These are phyloP conservation scores for Quercus gilva DNA, from an alignment of 306 rosid species.

Conservation along the genomic window DNA sequence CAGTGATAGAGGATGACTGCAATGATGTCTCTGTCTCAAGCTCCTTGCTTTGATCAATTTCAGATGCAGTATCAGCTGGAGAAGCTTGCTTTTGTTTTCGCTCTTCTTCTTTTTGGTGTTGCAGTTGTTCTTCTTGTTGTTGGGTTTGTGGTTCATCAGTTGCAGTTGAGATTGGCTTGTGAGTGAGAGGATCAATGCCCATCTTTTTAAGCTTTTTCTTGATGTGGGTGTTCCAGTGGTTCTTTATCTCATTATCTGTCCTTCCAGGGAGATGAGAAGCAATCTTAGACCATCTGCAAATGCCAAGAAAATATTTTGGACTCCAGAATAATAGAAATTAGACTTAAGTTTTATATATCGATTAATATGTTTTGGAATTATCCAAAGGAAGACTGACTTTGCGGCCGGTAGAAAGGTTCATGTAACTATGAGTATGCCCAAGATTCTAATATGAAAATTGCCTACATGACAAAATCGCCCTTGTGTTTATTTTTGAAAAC, in stretches of 20 bases:
- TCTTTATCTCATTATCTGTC: slow-evolving; percentile 78
- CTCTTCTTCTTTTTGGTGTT: slow-evolving; percentile 6
- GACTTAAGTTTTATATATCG: not conserved
- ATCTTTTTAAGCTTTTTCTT: slow-evolving; percentile 71
- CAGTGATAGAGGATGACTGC: slow-evolving; percentile 35
- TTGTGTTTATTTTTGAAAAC: not conserved
- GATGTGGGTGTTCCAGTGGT: slow-evolving; percentile 85
- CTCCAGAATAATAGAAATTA: too few species aligned
- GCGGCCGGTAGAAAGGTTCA: slow-evolving; percentile 16
- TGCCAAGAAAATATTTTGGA: not conserved
- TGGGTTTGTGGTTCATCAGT: slow-evolving; percentile 35
- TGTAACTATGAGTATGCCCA: slow-evolving; percentile 13
- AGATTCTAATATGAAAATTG: slow-evolving; percentile 7
- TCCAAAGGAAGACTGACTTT: slow-evolving; percentile 21
- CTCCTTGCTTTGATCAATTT: slow-evolving; percentile 32
- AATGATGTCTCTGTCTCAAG: slow-evolving; percentile 24
- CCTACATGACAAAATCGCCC: slow-evolving; percentile 21
- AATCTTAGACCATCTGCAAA: slow-evolving; percentile 71
- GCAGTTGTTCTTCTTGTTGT: slow-evolving; percentile 9
- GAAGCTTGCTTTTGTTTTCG: slow-evolving; percentile 14
- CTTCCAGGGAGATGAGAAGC: slow-evolving; percentile 82
- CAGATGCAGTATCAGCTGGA: slow-evolving; percentile 4
- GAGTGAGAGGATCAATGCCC: slow-evolving; percentile 80
- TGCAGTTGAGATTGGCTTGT: slow-evolving; percentile 41
- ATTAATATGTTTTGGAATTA: slow-evolving; percentile 6